These are phyloP conservation scores for Coemansia sp. DNA, from an alignment of 192 early-diverging fungal genomes.

Conservation along the genomic window DNA sequence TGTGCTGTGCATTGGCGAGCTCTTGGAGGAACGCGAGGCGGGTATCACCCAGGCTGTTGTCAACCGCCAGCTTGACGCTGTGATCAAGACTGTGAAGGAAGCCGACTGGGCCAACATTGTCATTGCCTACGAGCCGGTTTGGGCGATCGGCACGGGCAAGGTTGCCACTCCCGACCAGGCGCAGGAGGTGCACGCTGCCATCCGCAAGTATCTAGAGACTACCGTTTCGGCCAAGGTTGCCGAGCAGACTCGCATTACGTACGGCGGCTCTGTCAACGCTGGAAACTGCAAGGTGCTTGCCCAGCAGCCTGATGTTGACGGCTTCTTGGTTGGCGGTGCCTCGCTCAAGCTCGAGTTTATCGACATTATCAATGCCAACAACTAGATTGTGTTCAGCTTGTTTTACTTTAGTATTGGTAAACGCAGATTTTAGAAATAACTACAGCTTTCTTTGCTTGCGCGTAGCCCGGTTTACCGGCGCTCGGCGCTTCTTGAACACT, in stretches of 20 bases:
- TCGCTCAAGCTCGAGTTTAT: conserved; percentile 90
- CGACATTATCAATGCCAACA: conserved; percentile 61
- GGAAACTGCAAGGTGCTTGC: conserved; percentile 80
- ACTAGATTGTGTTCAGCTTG: conserved; percentile 1
- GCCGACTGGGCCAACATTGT: conserved; percentile 92
- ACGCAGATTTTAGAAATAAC: conserved; percentile 2
- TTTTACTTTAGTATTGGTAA: conserved; percentile 3
- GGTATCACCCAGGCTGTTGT: conserved; percentile 83
- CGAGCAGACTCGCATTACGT: conserved; percentile 87
- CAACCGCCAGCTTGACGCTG: conserved; percentile 85
- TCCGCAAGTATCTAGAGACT: conserved; percentile 82
- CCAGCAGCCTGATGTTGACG: conserved; percentile 90
- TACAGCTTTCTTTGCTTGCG: conserved; percentile 32
- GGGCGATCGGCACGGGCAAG: conserved; percentile 99
- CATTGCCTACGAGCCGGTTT: conserved; percentile 99
- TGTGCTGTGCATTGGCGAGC: conserved; percentile 95
- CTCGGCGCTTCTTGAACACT: conserved; percentile 47
- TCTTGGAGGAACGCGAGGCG: conserved; percentile 90
- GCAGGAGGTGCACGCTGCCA: conserved; percentile 90
- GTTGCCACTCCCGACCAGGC: conserved; percentile 94
- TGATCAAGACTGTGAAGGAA: conserved; percentile 65
- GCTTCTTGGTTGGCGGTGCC: conserved; percentile 99
- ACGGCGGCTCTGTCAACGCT: conserved; percentile 94
- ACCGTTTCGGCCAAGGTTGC: conserved; percentile 86
- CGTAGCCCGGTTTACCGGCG: conserved; percentile 21